Evolutionary conservation across 257 asterid species (phyloP).

Genomic region (Nicotiana sylvestris): DNA sequence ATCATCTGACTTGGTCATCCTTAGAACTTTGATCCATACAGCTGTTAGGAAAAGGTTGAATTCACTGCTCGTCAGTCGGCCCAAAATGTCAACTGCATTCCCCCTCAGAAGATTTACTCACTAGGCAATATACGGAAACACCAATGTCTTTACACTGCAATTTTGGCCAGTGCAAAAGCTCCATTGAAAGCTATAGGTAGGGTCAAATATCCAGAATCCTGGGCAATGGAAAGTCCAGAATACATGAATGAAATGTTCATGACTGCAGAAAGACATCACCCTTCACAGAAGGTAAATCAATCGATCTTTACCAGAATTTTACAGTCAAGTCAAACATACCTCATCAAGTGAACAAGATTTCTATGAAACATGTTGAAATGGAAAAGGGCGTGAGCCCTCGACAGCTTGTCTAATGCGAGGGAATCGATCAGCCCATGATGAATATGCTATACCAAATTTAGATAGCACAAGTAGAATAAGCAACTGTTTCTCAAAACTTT

Average conservation of each 20-base stretch:
- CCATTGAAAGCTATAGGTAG: background rate
- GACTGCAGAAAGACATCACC: background rate
- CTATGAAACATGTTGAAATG: background rate
- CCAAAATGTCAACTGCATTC: background rate
- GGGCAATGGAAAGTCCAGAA: background rate
- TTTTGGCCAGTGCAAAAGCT: background rate
- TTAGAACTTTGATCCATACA: background rate
- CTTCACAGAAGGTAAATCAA: background rate
- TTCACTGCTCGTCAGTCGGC: background rate
- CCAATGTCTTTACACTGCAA: background rate
- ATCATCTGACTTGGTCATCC: background rate
- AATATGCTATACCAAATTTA: conserved; percentile 46
- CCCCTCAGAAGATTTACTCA: background rate
- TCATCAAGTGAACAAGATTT: background rate
- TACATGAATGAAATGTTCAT: background rate
- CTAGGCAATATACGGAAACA: background rate
- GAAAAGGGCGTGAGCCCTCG: conserved; percentile 32
- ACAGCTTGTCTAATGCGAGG: conserved; percentile 50
- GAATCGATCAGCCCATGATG: conserved; percentile 61
- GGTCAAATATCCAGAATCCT: background rate
- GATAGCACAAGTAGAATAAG: background rate
- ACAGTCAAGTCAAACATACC: background rate
- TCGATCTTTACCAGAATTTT: background rate
- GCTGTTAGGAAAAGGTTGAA: background rate
- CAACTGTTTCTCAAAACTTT: background rate